Percentiles rank a stretch among this genome's conserved stretches.
Evolutionary conservation across 495 filamentous ascomycete species (phyloP).

Genomic region (Lichina pygmaea): DNA sequence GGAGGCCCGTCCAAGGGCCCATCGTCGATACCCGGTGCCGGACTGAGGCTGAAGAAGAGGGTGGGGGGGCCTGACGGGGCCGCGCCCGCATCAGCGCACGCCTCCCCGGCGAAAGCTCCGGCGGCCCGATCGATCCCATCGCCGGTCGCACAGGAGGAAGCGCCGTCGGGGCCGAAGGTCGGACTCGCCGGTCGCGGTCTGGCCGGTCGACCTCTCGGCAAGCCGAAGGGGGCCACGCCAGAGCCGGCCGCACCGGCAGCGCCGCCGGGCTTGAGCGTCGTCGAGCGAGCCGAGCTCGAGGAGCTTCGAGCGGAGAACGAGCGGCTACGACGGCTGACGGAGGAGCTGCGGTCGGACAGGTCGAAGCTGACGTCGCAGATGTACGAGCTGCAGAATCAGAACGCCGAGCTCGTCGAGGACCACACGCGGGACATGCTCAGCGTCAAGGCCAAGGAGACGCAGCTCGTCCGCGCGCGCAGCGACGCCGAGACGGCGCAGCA

Average conservation of each 20-base stretch:
- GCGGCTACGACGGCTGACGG: slow-evolving; percentile 35
- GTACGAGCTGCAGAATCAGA: slow-evolving; percentile 76
- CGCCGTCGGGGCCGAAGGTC: slow-evolving; percentile 33
- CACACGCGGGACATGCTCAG: slow-evolving; percentile 85
- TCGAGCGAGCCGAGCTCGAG: slow-evolving; percentile 71
- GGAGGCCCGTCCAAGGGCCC: slow-evolving; percentile 38
- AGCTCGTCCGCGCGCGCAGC: slow-evolving; percentile 69
- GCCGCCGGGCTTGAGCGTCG: slow-evolving; percentile 27
- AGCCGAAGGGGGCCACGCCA: slow-evolving; percentile 23
- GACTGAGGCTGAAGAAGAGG: slow-evolving; percentile 43
- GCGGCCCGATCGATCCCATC: slow-evolving; percentile 14
- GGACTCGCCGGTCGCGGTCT: slow-evolving; percentile 54
- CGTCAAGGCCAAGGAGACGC: slow-evolving; percentile 95
- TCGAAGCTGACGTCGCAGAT: slow-evolving; percentile 50
- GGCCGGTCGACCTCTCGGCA: slow-evolving; percentile 65
- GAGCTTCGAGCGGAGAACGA: slow-evolving; percentile 68
- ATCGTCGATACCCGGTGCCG: slow-evolving; percentile 28
- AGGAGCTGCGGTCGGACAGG: slow-evolving; percentile 53
- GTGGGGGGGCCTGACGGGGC: slow-evolving; percentile 27
- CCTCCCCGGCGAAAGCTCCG: slow-evolving; percentile 18
- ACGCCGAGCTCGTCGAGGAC: slow-evolving; percentile 90
- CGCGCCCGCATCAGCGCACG: slow-evolving; percentile 30
- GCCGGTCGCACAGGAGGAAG: slow-evolving; percentile 22
- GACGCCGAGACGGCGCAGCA: slow-evolving; percentile 77
- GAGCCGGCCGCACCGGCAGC: slow-evolving; percentile 15